phyloP scores from a whole-genome alignment of 1,139 yeast species.

The Scheffersomyces quercinus region DNA sequence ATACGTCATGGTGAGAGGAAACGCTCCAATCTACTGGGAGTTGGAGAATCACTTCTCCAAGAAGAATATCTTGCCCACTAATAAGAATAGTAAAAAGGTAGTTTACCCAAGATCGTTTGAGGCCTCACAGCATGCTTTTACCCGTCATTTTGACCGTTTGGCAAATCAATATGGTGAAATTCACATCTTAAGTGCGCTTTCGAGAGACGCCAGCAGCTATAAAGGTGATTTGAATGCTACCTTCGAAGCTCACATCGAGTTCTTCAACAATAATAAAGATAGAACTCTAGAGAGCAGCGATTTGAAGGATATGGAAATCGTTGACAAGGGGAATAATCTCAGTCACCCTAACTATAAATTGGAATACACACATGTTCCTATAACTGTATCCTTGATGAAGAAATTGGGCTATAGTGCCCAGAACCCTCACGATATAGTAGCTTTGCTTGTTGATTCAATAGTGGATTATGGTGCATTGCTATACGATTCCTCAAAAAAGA shows the following conservation, averaged over 20 bases:
- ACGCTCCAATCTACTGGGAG: conserved; percentile 68
- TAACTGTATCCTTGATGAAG: conserved; percentile 33
- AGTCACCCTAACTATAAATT: conserved; percentile 17
- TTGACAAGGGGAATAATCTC: conserved; percentile 1
- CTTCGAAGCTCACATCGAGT: conserved; percentile 32
- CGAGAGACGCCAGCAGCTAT: conserved; percentile 38
- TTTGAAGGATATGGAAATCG: background rate
- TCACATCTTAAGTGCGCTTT: conserved; percentile 56
- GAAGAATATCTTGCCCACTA: conserved; percentile 39
- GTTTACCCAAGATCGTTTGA: conserved; percentile 60
- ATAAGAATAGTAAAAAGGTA: conserved; percentile 44
- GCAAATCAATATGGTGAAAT: conserved; percentile 63
- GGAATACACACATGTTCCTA: conserved; percentile 32
- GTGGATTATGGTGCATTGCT: conserved; percentile 67
- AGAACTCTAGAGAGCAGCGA: conserved; percentile 2
- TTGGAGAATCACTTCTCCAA: conserved; percentile 50
- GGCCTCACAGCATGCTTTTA: conserved; percentile 64
- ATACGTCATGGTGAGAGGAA: conserved; percentile 63
- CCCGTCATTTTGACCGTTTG: conserved; percentile 60
- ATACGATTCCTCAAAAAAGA: conserved; percentile 48
- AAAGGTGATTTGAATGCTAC: conserved; percentile 35
- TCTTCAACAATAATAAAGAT: conserved; percentile 20
- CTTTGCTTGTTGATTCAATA: conserved; percentile 46
- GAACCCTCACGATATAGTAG: conserved; percentile 41
- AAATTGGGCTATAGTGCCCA: conserved; percentile 37